Base-by-base conservation (phyloP, 2,329 filamentous ascomycete species). In the Huntiella moniliformis region DNA sequence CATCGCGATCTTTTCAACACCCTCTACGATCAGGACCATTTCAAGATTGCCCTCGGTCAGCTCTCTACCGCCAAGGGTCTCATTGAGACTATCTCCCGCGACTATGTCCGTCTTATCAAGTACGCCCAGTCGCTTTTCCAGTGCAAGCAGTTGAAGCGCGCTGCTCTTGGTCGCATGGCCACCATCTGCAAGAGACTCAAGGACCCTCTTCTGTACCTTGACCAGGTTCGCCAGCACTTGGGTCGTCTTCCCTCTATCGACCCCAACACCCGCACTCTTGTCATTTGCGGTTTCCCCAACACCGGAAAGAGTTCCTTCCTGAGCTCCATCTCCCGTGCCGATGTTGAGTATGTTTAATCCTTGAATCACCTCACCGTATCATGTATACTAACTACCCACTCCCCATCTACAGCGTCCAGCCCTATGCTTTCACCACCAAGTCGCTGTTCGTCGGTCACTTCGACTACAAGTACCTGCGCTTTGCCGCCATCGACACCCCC, bases 351-450 rank as follows among this genome's bases (percentile, higher is more conserved):
- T 38, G 43, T 43, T 37, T 16, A 13, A 13, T 48, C 17, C 6
- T 38, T 17, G 11, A 34, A 28, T 15, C 31, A 28, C 10, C 6
- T 39, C 12, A 5, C 5, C 41, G n/a, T n/a, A 7, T 15, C 15
- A 5, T 17, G 15, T 22, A 4, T 37, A 44, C 45, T 44, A 17
- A 38, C 37, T 15, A 34, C 33, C 15, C 1, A 28, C 10, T 28
- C 22, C 28, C 18, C 37, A 12, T 5, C 2, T 34, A 18, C 40
- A 48, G 46, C 44, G 44, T 50, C 16, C 87, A 96, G 66, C 88
- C 91, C 15, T 98, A 96, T 61, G 92, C 91, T 45, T 98, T 98
- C 71, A 95, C 91, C 33, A 98, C 91, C 46, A 96, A 96, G 73
- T 86, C 79, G 55, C 70, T 98, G 56, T 98, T 95, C 58, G 88